phyloP scores from a whole-genome alignment of 768 basidiomycete genomes.

The Boletus speciosus region DNA sequence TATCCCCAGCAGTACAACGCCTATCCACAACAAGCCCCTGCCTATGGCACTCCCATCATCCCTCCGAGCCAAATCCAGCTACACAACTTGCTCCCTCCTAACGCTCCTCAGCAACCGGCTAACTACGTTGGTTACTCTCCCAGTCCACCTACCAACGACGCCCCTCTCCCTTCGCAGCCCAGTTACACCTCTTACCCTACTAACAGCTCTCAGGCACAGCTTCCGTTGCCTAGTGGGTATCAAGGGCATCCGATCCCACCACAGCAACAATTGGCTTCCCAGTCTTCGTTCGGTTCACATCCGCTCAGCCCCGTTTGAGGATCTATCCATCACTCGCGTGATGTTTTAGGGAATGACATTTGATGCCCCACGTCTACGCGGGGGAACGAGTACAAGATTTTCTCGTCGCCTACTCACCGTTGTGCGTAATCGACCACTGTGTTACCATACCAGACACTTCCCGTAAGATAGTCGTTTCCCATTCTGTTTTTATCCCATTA shows the following conservation, averaged over 20 bases:
- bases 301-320: not conserved
- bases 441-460: not conserved
- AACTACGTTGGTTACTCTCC: conserved; percentile 6
- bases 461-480: not conserved
- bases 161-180: conserved; percentile 16
- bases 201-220: conserved; percentile 6
- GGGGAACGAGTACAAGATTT: not conserved
- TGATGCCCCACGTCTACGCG: not conserved
- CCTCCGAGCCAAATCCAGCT: not conserved
- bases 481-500: not conserved
- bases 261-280: not conserved
- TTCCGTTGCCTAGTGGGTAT: conserved; percentile 8
- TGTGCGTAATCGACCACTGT: not conserved
- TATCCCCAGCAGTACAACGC: not conserved
- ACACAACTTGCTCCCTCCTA: not conserved
- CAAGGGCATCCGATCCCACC: conserved; percentile 1
- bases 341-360: not conserved
- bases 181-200: conserved; percentile 15
- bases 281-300: not conserved
- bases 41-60: not conserved
- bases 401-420: not conserved
- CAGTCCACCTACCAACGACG: not conserved
- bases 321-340: not conserved
- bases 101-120: not conserved
- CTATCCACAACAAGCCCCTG: not conserved